phyloP scores from a whole-genome alignment of 176 grass and related monocot species.

The Oryza coarctata region DNA sequence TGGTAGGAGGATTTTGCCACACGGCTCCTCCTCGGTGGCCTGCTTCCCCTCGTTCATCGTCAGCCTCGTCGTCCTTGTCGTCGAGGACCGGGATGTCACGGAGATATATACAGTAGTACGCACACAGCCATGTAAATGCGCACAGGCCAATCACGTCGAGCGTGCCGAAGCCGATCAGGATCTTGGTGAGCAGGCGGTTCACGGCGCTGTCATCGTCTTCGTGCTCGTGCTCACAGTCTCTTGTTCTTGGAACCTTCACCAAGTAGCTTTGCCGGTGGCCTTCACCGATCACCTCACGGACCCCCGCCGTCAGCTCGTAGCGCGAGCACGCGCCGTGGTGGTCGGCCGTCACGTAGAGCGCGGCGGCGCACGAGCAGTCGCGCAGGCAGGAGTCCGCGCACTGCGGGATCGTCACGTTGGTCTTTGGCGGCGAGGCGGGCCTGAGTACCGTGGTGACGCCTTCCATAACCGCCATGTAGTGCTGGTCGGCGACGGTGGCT shows the following conservation, averaged over 20 bases:
- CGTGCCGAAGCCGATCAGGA: constrained; percentile 34
- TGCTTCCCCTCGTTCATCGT: not conserved
- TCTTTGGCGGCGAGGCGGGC: not conserved
- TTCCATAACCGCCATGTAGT: constrained; percentile 33
- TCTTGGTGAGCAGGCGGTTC: not conserved
- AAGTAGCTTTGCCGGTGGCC: constrained; percentile 25
- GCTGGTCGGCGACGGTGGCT: not conserved
- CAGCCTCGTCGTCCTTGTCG: not conserved
- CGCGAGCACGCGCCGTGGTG: constrained; percentile 18
- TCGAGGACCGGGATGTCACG: not conserved
- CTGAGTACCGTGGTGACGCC: constrained; percentile 39
- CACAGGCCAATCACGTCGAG: constrained; percentile 7
- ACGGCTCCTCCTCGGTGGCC: not conserved
- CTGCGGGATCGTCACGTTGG: constrained; percentile 22
- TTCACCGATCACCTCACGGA: constrained; percentile 14
- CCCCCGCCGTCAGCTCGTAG: constrained; percentile 38
- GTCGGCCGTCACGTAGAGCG: constrained; percentile 11
- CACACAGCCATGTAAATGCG: not conserved
- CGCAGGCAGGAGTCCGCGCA: constrained; percentile 33
- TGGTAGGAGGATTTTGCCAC: not conserved
- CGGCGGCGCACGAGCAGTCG: constrained; percentile 34
- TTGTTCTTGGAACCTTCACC: constrained; percentile 4
- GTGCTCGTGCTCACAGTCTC: not conserved
- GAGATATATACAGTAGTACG: not conserved
- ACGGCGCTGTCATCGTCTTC: not conserved